Evolutionary conservation across 305 asterid genomes (phyloP), one percentile per base, ranked within the genome.

Genomic region (Rubia occidens): DNA sequence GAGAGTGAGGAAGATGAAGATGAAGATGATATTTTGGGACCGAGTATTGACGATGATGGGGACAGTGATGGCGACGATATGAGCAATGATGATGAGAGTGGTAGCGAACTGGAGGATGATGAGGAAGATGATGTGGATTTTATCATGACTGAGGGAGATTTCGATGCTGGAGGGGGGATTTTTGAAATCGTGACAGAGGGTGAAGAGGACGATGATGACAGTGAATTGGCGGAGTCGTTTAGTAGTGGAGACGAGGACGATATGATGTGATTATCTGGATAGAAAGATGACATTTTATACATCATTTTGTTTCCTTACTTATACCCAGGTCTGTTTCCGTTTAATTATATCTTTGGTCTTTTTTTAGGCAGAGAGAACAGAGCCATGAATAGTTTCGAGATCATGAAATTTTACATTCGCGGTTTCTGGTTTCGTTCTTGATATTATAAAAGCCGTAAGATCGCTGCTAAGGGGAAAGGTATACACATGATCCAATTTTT

Each of bases 1-100:
- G 99, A 85, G 78, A 91, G 84, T 29, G 98, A 89, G 61, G 99
- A 90, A 0, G 90, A 87, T 0, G 94, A 87, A 0, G 99, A 89
- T 8, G 99, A 85, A 35, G 96, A 89, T 60, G 81, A 82, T 3
- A 75, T 85, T 63, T 62, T 85, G 78, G 96, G 84, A 32, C 87
- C 74, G 4, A 92, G 84, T 77, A 78, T 88, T 18, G 92, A 83
- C 44, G 88, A 67, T 17, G 95, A 85, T 11, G 90, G 90, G 18
- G 96, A 89, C 37, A 83, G 87, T 20, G 98, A 88, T 64, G 90
- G 74, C 1, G 98, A 86, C 74, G 98, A 87, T 61, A 72, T 82
- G 84, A 86, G 89, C 84, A 80, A 82, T 37, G 95, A 82, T 54
- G 95, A 83, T 3, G 94, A 87, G 60, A 78, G 85, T 56, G 75